Evolutionary conservation across 257 asterid species (phyloP), one percentile per base, ranked within the genome.

Genomic region (Lycium ferocissimum): DNA sequence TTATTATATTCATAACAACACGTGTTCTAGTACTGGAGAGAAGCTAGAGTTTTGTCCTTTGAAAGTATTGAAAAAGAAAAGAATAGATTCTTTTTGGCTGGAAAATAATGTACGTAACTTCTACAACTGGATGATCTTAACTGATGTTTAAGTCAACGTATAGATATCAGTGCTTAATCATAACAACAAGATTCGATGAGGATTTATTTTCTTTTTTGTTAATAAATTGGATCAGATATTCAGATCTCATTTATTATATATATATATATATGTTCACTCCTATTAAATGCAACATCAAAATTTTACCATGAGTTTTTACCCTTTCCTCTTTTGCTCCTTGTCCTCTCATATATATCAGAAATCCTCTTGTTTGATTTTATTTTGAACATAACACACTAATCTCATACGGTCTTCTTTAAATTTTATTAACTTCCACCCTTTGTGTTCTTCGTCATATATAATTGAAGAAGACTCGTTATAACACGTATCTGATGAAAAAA

Each of bases 1-100:
- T 70, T 70, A 70, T 67, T 67, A 37, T 67, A 67, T 67, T 37
- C 75, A 35, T 69, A 38, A 70, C 38, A 17, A 70, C 79, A 40
- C 22, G 54, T 71, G 56, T 38, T 17, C 0, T 70, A 40, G 79
- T 38, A 40, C 33, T 17, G 7, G 54, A 17, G 75, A 6, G 6
- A 37, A 17, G 22, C 8, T 67, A 37, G 5, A 12, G 22, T 6
- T 40, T 70, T 43, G 2, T 43, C 45, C 9, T 9, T 3, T 2
- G 26, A 26, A 3, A 56, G 61, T 14, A 12, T 17, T 40, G 6
- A 5, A 40, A 13, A 54, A 33, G 7, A 40, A 71, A 69, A 40
- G 1, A 40, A 70, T 71, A 71, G 79, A 71, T 71, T 71, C 79
- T 9, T 18, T 9, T 45, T 47, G 8, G 57, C 10, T 72, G n/a